Conservation (phyloP, 1,284 basidiomycete species). For the Pholiota adiposa region DNA sequence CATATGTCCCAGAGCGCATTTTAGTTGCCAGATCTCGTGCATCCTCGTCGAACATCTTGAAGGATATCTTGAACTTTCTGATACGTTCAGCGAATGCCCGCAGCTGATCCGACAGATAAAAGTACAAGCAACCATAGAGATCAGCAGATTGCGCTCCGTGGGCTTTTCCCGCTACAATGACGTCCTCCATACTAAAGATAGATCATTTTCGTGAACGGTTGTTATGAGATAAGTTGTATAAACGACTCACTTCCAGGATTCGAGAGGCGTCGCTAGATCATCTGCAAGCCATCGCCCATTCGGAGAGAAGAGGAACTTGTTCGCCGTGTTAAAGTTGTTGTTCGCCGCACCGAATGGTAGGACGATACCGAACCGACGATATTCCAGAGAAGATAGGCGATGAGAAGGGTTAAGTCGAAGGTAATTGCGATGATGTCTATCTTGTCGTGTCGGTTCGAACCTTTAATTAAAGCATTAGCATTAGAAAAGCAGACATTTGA, state of each 20-base stretch:
- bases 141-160: conserved; percentile 41
- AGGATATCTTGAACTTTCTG: conserved; percentile 33
- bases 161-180: conserved; percentile 36
- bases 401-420: conserved; percentile 38
- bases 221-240: too few relatives aligned
- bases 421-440: conserved; percentile 37
- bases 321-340: conserved; percentile 39
- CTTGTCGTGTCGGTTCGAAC: conserved; percentile 31
- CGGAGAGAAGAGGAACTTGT: conserved; percentile 39
- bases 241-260: conserved; percentile 43
- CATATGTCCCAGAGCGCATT: conserved; percentile 18
- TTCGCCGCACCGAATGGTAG: conserved; percentile 44
- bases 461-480: background rate
- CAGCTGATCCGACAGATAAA: conserved; percentile 43
- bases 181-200: conserved; percentile 25
- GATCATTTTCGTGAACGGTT: background rate
- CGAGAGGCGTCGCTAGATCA: conserved; percentile 37
- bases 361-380: conserved; percentile 42
- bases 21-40: conserved; percentile 30
- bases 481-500: background rate
- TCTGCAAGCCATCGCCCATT: conserved; percentile 34
- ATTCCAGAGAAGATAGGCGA: conserved; percentile 40
- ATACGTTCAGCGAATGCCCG: conserved; percentile 37
- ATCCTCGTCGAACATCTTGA: conserved; percentile 32
- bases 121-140: conserved; percentile 49